These are phyloP conservation scores for Pulveroboletus ridleyi DNA, from an alignment of 1,284 basidiomycete species.

Conservation along the genomic window DNA sequence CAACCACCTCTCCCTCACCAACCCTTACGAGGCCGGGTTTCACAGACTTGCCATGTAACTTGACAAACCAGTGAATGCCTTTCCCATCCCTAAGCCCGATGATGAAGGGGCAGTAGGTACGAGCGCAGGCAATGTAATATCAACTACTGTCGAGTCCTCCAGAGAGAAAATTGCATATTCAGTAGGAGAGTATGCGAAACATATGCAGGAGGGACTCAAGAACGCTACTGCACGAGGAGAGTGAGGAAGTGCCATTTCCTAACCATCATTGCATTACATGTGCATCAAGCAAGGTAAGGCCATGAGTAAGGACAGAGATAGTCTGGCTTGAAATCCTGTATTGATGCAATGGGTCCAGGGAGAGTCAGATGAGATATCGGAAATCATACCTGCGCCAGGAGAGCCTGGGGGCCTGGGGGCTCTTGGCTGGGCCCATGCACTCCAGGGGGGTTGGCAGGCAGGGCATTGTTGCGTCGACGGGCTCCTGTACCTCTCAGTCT, in stretches of 20 bases:
- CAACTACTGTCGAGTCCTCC: constrained; percentile 59
- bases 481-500: too few relatives aligned
- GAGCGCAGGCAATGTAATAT: constrained; percentile 57
- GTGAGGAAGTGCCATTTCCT: constrained; percentile 88
- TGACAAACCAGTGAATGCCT: constrained; percentile 71
- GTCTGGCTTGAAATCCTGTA: too few relatives aligned
- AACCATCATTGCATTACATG: background rate
- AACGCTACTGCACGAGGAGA: constrained; percentile 82
- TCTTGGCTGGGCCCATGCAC: too few relatives aligned
- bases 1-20: constrained; percentile 72
- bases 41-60: constrained; percentile 85
- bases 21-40: constrained; percentile 72
- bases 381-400: too few relatives aligned
- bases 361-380: too few relatives aligned
- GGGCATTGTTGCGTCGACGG: too few relatives aligned
- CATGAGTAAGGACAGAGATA: constrained; percentile 2
- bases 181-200: constrained; percentile 79
- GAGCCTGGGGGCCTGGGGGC: too few relatives aligned
- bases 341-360: too few relatives aligned
- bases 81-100: constrained; percentile 58
- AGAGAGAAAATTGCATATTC: constrained; percentile 82
- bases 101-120: constrained; percentile 49
- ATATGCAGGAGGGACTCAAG: constrained; percentile 65
- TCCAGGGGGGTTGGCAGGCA: too few relatives aligned
- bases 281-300: constrained; percentile 11